Evolutionary conservation across 352 stramenopile genomes (phyloP).

Genomic region (Thraustotheca clavata): DNA sequence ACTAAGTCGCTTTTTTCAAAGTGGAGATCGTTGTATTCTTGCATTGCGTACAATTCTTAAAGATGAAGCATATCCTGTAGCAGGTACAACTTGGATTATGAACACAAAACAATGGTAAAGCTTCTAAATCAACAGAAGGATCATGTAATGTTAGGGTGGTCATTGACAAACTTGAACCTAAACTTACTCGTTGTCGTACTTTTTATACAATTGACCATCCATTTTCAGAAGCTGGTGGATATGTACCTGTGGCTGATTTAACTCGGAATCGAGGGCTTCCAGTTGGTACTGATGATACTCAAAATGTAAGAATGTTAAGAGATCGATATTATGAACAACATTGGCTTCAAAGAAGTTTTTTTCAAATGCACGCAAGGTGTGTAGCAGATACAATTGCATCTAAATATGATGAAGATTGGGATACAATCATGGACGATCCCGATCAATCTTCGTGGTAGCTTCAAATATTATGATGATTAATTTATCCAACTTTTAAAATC

Average conservation of each 20-base stretch:
- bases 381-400: not conserved
- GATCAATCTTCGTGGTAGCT: not conserved
- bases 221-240: not conserved
- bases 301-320: not conserved
- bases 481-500: no score
- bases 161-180: not conserved
- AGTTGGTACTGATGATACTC: not conserved
- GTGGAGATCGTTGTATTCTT: not conserved
- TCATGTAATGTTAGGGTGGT: not conserved
- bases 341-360: constrained; percentile 8
- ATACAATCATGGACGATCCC: not conserved
- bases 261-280: not conserved
- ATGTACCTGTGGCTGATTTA: not conserved
- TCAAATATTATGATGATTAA: not conserved
- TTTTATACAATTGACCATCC: constrained; percentile 18
- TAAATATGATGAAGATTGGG: not conserved
- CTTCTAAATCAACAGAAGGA: not conserved
- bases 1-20: not conserved
- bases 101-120: constrained; percentile 7
- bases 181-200: not conserved
- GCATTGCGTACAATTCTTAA: not conserved
- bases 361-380: not conserved
- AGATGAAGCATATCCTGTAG: not conserved
- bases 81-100: not conserved
- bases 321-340: not conserved